phyloP scores from a whole-genome alignment of 805 yeast species.

The Candida piceae region DNA sequence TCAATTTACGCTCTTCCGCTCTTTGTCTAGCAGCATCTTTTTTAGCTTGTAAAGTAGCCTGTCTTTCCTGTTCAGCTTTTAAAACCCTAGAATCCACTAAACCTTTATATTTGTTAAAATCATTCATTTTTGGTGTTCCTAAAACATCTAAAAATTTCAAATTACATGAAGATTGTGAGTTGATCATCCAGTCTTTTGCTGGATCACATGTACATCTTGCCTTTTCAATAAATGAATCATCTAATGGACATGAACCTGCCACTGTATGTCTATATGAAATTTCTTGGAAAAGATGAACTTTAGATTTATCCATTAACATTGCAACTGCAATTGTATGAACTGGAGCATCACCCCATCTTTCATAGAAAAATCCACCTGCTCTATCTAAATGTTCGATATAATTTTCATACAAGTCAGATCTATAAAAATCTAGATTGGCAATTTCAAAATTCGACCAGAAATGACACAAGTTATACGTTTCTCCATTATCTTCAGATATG shows the following conservation, averaged over 20 bases:
- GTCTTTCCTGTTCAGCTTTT: constrained; percentile 5
- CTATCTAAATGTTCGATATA: constrained; percentile 61
- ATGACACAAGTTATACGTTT: constrained; percentile 67
- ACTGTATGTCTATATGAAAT: constrained; percentile 81
- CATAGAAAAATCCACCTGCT: constrained; percentile 77
- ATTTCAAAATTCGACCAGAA: constrained; percentile 81
- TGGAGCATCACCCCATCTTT: constrained; percentile 85
- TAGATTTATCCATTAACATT: constrained; percentile 46
- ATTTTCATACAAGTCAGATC: constrained; percentile 49
- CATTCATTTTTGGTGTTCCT: constrained; percentile 16
- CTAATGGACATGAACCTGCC: constrained; percentile 73
- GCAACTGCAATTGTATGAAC: constrained; percentile 43
- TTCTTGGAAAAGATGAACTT: constrained; percentile 74
- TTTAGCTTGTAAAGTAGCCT: constrained; percentile 9
- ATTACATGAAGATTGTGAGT: constrained; percentile 24
- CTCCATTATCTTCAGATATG: constrained; percentile 60
- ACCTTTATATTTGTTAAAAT: constrained; percentile 19
- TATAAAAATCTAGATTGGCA: constrained; percentile 62
- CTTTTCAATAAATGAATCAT: constrained; percentile 45
- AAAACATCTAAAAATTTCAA: constrained; percentile 21
- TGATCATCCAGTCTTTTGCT: constrained; percentile 63
- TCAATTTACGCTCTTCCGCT: constrained; percentile 16
- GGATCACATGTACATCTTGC: constrained; percentile 74
- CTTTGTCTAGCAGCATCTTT: constrained; percentile 16
- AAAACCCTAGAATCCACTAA: constrained; percentile 9